phyloP scores from a whole-genome alignment of 2,329 filamentous ascomycete genomes.

The Beauveria sp. region DNA sequence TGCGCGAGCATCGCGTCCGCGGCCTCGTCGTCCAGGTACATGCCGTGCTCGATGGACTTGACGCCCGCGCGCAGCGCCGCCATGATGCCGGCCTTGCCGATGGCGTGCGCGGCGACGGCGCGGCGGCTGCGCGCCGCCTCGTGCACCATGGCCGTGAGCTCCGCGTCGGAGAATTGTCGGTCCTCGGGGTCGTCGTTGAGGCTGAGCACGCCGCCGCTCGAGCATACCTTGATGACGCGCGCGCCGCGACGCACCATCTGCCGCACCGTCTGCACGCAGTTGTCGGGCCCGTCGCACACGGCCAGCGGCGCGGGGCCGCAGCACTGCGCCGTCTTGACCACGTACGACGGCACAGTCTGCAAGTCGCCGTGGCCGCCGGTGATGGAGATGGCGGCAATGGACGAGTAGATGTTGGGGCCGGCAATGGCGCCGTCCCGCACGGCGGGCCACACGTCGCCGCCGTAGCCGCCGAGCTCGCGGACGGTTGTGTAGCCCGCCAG shows the following conservation, averaged over 20 bases:
- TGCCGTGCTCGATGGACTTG: constrained; percentile 40
- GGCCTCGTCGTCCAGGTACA: constrained; percentile 38
- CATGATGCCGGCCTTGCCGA: constrained; percentile 40
- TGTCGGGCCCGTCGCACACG: constrained; percentile 38
- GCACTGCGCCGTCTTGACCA: constrained; percentile 23
- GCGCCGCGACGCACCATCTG: constrained; percentile 37
- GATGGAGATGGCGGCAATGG: constrained; percentile 32
- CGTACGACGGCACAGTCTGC: constrained; percentile 28
- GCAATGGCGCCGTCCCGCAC: constrained; percentile 33
- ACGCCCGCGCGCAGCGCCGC: constrained; percentile 35
- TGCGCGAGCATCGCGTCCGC: constrained; percentile 36
- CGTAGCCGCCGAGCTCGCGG: constrained; percentile 38
- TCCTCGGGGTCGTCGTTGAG: constrained; percentile 34
- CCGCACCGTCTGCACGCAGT: constrained; percentile 35
- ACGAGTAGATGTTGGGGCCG: constrained; percentile 39
- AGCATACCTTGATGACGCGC: constrained; percentile 39
- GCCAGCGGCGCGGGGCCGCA: constrained; percentile 24
- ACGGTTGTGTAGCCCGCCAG: constrained; percentile 41
- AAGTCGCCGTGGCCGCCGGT: constrained; percentile 41
- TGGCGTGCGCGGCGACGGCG: constrained; percentile 35
- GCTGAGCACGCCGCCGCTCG: constrained; percentile 35
- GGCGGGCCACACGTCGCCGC: constrained; percentile 30
- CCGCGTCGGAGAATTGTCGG: constrained; percentile 35
- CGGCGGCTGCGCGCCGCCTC: constrained; percentile 32
- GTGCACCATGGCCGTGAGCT: constrained; percentile 34